A percentile compares a stretch with the other conserved stretches of the same genome.
Evolutionary conservation across 2,329 filamentous ascomycete species (phyloP).

Genomic region (Rhynchosporium graminicola): DNA sequence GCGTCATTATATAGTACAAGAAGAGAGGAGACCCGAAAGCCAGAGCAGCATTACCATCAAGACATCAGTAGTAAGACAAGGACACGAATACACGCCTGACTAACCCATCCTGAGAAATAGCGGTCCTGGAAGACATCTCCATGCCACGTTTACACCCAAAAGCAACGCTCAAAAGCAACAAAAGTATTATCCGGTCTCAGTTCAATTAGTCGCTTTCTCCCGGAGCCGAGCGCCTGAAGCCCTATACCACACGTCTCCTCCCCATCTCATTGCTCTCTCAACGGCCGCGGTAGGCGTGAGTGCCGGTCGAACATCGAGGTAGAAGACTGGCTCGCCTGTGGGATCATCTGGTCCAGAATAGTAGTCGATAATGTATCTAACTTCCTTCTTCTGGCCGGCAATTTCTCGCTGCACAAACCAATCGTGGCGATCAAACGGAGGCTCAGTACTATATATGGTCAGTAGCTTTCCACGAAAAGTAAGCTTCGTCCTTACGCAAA

Average conservation of each 20-base stretch:
- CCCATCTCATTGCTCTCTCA: constrained; percentile 85
- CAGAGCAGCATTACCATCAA: constrained; percentile 18
- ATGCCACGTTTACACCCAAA: constrained; percentile 10
- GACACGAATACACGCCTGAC: constrained; percentile 12
- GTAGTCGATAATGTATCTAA: constrained; percentile 96
- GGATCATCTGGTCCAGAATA: constrained; percentile 75
- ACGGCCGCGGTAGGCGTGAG: constrained; percentile 76
- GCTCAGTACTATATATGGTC: constrained; percentile 60
- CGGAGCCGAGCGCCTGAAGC: constrained; percentile 38
- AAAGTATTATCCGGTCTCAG: not conserved
- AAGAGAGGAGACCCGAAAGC: constrained; percentile 27
- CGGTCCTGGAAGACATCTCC: constrained; percentile 12
- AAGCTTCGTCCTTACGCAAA: constrained; percentile 61
- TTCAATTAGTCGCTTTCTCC: constrained; percentile 31
- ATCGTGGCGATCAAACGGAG: constrained; percentile 95
- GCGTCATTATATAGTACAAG: constrained; percentile 23
- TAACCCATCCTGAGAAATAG: constrained; percentile 18
- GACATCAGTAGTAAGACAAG: constrained; percentile 12
- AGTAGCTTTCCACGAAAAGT: constrained; percentile 14
- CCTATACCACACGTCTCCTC: constrained; percentile 85
- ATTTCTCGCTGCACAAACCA: constrained; percentile 84
- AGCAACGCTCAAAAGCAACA: constrained; percentile 17
- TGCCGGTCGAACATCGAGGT: constrained; percentile 89
- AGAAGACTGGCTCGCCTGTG: constrained; percentile 91
- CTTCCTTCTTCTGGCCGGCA: constrained; percentile 69